These are phyloP conservation scores for Dendrobium catenatum DNA, from an alignment of 106 monocot genomes.

Conservation along the genomic window DNA sequence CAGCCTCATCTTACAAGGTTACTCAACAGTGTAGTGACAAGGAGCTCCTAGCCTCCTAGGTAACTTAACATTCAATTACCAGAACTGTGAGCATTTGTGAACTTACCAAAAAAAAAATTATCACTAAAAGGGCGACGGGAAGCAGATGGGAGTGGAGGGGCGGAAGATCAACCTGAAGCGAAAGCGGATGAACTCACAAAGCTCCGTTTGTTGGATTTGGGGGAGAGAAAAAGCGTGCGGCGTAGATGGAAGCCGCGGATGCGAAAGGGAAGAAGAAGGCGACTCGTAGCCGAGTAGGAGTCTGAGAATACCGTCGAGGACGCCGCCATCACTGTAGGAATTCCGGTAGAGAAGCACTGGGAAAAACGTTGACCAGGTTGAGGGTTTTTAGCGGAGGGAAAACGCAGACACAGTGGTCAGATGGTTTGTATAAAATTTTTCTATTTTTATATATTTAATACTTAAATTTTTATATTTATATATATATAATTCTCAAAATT, in stretches of 20 bases:
- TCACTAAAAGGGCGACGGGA: background rate
- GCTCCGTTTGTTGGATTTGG: background rate
- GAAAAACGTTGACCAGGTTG: background rate
- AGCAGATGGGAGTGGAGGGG: background rate
- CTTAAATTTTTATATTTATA: no score
- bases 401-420: background rate
- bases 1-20: no score
- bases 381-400: background rate
- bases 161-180: background rate
- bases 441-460: no score
- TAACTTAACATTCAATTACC: background rate
- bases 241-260: background rate
- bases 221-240: background rate
- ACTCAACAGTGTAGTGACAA: background rate
- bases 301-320: background rate
- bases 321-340: background rate
- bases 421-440: no score
- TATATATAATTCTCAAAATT: no score
- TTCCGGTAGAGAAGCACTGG: background rate
- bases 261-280: background rate
- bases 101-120: background rate
- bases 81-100: background rate
- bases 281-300: background rate
- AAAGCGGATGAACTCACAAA: background rate
- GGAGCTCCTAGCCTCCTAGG: background rate